Conservation (phyloP, 805 yeast species). For the Cyberlindnera mrakii region DNA sequence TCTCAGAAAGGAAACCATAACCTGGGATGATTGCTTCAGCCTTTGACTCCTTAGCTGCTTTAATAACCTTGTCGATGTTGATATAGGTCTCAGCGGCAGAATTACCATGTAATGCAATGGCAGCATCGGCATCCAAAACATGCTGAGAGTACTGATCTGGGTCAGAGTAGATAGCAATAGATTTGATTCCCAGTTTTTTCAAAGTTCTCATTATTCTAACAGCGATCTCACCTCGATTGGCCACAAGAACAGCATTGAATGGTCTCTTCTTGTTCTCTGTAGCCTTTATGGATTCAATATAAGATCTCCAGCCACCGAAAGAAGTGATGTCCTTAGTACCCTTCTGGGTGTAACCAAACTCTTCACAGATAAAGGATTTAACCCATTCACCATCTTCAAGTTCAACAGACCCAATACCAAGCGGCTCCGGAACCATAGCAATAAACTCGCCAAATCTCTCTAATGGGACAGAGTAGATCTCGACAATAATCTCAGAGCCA, state of each 20-base stretch:
- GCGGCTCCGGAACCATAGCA: slow-evolving; percentile 85
- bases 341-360: slow-evolving; percentile 64
- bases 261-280: slow-evolving; percentile 42
- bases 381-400: slow-evolving; percentile 76
- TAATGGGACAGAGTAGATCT: slow-evolving; percentile 76
- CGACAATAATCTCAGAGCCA: slow-evolving; percentile 66
- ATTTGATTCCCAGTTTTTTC: slow-evolving; percentile 66
- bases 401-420: slow-evolving; percentile 93
- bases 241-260: slow-evolving; percentile 81
- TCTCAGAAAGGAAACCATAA: slow-evolving; percentile 93
- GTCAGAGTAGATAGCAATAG: slow-evolving; percentile 88
- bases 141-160: slow-evolving; percentile 87
- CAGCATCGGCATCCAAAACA: slow-evolving; percentile 74
- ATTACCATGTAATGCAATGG: slow-evolving; percentile 71
- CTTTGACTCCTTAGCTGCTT: slow-evolving; percentile 75
- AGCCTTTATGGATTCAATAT: slow-evolving; percentile 35
- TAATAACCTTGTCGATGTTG: slow-evolving; percentile 74
- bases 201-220: slow-evolving; percentile 88
- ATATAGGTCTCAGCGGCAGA: slow-evolving; percentile 91
- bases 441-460: slow-evolving; percentile 80
- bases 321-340: slow-evolving; percentile 79
- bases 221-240: slow-evolving; percentile 97
- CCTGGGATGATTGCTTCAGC: slow-evolving; percentile 98
- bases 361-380: slow-evolving; percentile 94
- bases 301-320: slow-evolving; percentile 83